Percentiles rank a stretch among this genome's conserved stretches.
phyloP scores from a whole-genome alignment of 2,329 filamentous ascomycete genomes.

The Penicillium griseofulvum region DNA sequence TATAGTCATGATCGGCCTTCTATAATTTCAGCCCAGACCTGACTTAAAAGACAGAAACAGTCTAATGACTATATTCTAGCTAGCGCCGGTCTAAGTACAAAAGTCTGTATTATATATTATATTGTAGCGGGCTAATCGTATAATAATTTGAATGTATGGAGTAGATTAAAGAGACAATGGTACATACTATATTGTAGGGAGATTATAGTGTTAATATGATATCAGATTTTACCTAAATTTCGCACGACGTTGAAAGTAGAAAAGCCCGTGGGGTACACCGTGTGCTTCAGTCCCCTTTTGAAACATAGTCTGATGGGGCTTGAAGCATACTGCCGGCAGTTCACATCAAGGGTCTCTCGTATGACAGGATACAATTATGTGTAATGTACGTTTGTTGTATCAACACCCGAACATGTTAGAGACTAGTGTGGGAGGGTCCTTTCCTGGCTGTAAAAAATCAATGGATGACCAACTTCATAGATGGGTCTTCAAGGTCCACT shows the following conservation, averaged over 20 bases:
- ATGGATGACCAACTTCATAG: not conserved
- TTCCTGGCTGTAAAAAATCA: not conserved
- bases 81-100: not conserved
- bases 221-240: slow-evolving; percentile 4
- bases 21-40: not conserved
- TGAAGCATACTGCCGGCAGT: not conserved
- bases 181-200: too few relatives aligned
- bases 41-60: not conserved
- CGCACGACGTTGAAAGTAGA: slow-evolving; percentile 10
- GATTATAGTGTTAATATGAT: slow-evolving; percentile 5
- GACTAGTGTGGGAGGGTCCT: not conserved
- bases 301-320: not conserved
- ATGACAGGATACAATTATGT: slow-evolving; percentile 1
- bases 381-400: not conserved
- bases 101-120: not conserved
- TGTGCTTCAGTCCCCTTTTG: not conserved
- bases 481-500: not conserved
- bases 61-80: not conserved
- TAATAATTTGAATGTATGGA: not conserved
- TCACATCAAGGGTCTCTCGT: not conserved
- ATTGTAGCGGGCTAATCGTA: not conserved
- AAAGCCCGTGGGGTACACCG: slow-evolving; percentile 2
- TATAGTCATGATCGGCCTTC: not conserved
- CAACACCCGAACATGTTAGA: not conserved
- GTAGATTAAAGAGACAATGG: not conserved